phyloP scores from a whole-genome alignment of 2,329 filamentous ascomycete species.

The Apiospora hydei region DNA sequence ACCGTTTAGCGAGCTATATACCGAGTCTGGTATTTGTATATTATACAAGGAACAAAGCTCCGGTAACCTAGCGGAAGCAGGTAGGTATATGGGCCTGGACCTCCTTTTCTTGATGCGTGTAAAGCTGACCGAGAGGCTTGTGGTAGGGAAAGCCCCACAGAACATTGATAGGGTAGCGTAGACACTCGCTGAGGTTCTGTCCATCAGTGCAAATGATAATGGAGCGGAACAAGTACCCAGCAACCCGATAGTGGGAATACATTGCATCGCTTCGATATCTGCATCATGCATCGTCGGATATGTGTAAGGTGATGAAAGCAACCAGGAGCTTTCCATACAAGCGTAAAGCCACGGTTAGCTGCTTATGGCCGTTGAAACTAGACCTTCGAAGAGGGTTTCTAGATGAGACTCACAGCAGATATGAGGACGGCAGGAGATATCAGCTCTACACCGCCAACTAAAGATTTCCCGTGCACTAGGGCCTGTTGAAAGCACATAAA shows the following conservation, averaged over 20 bases:
- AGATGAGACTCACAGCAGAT: conserved; percentile 28
- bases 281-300: not conserved
- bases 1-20: conserved; percentile 8
- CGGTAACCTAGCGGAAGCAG: not conserved
- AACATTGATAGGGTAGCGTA: not conserved
- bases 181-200: not conserved
- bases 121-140: not conserved
- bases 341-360: not conserved
- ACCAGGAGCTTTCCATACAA: not conserved
- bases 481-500: conserved; percentile 42
- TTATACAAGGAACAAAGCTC: no score
- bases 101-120: no score
- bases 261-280: not conserved
- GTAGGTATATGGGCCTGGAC: not conserved
- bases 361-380: not conserved
- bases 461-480: conserved; percentile 41
- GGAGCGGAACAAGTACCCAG: not conserved
- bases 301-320: conserved; percentile 2
- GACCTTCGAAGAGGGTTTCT: not conserved
- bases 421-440: conserved; percentile 28
- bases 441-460: conserved; percentile 43
- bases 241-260: not conserved
- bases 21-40: not conserved
- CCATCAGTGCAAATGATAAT: not conserved
- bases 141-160: not conserved